Evolutionary conservation across 495 filamentous ascomycete genomes (phyloP).

Genomic region (Ramalina intermedia): DNA sequence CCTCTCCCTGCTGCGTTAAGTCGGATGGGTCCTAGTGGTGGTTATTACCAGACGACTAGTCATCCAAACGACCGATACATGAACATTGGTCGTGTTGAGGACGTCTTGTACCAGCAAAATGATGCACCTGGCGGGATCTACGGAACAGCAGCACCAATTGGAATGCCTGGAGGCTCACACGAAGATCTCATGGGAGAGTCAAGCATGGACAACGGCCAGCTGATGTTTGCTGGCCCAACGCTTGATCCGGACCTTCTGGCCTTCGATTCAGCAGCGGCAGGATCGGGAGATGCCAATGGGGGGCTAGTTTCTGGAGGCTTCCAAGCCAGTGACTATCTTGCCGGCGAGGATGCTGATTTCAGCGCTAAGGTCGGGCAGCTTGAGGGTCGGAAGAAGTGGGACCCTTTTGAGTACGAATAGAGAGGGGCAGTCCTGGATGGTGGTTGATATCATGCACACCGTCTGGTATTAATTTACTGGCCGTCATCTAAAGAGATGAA

Average conservation of each 20-base stretch:
- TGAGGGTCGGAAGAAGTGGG: background rate
- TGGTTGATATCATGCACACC: too few relatives aligned
- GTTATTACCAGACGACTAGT: constrained; percentile 49
- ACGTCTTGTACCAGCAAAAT: constrained; percentile 34
- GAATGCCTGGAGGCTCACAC: constrained; percentile 39
- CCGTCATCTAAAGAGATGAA: too few relatives aligned
- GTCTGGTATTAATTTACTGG: too few relatives aligned
- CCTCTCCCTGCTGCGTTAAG: constrained; percentile 41
- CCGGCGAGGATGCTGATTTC: background rate
- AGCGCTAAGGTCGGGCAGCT: constrained; percentile 4
- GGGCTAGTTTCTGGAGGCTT: background rate
- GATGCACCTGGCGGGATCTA: constrained; percentile 18
- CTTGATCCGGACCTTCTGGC: constrained; percentile 18
- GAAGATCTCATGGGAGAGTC: constrained; percentile 37
- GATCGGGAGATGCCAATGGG: constrained; percentile 1
- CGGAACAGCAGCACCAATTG: constrained; percentile 21
- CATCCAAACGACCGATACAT: constrained; percentile 24
- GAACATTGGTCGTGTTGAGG: constrained; percentile 30
- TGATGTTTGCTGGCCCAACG: constrained; percentile 2
- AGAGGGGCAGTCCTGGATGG: background rate
- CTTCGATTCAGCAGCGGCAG: constrained; percentile 18
- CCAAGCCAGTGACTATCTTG: constrained; percentile 1
- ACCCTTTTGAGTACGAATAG: constrained; percentile 1
- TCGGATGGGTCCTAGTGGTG: constrained; percentile 31
- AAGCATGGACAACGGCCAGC: constrained; percentile 12